Base-by-base conservation (phyloP, 208 protist species). In the Trypanosoma congolense region DNA sequence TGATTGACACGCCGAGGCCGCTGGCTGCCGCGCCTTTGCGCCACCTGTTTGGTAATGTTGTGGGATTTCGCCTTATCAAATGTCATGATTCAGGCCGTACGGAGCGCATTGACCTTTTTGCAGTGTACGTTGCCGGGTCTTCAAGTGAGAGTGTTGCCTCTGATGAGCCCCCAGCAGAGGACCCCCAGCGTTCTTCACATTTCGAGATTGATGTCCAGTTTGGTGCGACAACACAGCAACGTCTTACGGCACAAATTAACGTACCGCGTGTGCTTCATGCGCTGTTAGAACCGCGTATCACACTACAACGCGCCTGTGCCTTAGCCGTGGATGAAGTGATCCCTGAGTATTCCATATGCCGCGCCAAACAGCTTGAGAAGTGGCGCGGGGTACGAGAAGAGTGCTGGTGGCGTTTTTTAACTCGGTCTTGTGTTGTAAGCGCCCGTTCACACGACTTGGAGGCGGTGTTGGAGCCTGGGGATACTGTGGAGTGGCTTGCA, bases 351-450 rank as follows among this genome's bases (percentile, higher is more conserved):
- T 77, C 70, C 26, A 49, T 83, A 38, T 49, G 41, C 28, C 65
- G 79, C 19, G 76, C 44, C 14, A 75, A 67, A 41, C 40, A 57
- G 1, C 24, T 87, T 1, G 25, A 64, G 31, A 60, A 40, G 25
- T 87, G 67, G 72, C 46, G 66, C 18, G 53, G 54, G 25, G 43
- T 55, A 9, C 50, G 49, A 22, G 18, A 56, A n/a, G 55, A 46
- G 16, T 40, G 33, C 14, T 56, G 78, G 78, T 86, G 78, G 78
- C 49, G 53, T 14, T 48, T 86, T 48, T 62, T 86, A 14, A 31
- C 58, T 0, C 44, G 57, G 19, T 84, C 77, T 25, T 52, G 41
- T 21, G 50, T 75, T 19, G 51, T 70, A n/a, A 10, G 16, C 4
- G 38, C 47, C 28, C 25, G 55, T 24, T 61, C 68, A 0, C 40